phyloP scores from a whole-genome alignment of 2,329 filamentous ascomycete species.

The Sphaerulina vaccinii region DNA sequence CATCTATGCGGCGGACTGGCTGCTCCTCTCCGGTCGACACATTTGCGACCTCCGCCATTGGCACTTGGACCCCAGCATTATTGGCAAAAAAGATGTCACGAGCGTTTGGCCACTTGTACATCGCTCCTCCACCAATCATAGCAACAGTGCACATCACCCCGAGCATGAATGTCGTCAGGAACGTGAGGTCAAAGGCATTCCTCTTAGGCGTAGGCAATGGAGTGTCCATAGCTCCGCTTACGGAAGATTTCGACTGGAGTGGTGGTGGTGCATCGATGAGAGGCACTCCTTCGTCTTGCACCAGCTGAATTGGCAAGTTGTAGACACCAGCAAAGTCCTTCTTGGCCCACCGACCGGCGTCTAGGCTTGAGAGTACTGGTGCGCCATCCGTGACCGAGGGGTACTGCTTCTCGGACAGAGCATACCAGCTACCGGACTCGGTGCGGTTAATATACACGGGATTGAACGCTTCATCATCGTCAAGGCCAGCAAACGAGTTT shows the following conservation, averaged over 20 bases:
- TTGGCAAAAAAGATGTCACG: background rate
- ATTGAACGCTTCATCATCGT: constrained; percentile 41
- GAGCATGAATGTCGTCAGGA: constrained; percentile 4
- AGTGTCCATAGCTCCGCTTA: constrained; percentile 5
- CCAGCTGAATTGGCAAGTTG: constrained; percentile 25
- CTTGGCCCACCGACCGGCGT: constrained; percentile 47
- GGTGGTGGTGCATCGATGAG: constrained; percentile 24
- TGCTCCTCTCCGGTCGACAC: constrained; percentile 1
- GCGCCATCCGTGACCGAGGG: constrained; percentile 77
- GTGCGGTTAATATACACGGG: constrained; percentile 82
- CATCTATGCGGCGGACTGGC: constrained; percentile 31
- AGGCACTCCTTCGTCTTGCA: constrained; percentile 18
- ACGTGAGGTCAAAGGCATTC: constrained; percentile 4
- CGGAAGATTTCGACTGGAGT: background rate
- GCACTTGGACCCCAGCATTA: constrained; percentile 2
- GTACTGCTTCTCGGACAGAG: constrained; percentile 81
- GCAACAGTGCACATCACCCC: constrained; percentile 4
- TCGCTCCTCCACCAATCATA: background rate
- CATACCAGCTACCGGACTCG: constrained; percentile 86
- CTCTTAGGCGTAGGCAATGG: constrained; percentile 3
- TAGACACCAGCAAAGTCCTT: constrained; percentile 34
- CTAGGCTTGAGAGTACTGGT: constrained; percentile 57
- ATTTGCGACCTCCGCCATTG: background rate
- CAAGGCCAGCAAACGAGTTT: constrained; percentile 28
- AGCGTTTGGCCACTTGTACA: constrained; percentile 11